These are phyloP conservation scores for Boletus sp. DNA, from an alignment of 768 basidiomycete genomes.

Conservation along the genomic window DNA sequence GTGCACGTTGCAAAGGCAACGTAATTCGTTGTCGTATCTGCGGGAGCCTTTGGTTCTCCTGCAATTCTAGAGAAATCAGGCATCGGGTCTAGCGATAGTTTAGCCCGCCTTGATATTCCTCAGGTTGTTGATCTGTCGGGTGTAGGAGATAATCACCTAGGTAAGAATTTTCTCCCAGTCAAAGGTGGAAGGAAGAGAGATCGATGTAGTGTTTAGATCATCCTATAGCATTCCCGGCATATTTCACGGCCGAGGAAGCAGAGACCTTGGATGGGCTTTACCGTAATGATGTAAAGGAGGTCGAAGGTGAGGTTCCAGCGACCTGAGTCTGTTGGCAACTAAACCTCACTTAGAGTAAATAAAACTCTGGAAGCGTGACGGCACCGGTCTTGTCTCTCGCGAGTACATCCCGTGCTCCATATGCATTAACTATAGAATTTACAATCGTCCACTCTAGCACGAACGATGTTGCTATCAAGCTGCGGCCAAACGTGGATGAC, in stretches of 20 bases:
- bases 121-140: slow-evolving; percentile 64
- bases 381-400: slow-evolving; percentile 49
- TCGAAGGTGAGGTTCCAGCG: slow-evolving; percentile 36
- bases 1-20: slow-evolving; percentile 35
- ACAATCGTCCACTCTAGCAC: slow-evolving; percentile 34
- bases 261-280: slow-evolving; percentile 51
- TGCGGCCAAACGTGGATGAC: slow-evolving; percentile 51
- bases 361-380: slow-evolving; percentile 36
- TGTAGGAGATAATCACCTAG: slow-evolving; percentile 71
- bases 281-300: slow-evolving; percentile 36
- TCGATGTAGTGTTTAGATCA: slow-evolving; percentile 26
- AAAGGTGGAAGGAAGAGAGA: no score
- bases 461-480: slow-evolving; percentile 54
- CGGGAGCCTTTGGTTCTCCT: slow-evolving; percentile 56
- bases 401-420: slow-evolving; percentile 41
- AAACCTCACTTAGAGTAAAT: slow-evolving; percentile 28
- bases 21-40: slow-evolving; percentile 47
- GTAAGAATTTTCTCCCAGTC: no score
- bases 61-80: slow-evolving; percentile 63
- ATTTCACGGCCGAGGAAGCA: slow-evolving; percentile 44
- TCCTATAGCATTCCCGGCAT: slow-evolving; percentile 29
- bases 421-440: background rate
- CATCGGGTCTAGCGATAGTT: slow-evolving; percentile 53
- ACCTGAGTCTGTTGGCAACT: slow-evolving; percentile 10
- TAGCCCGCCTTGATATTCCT: slow-evolving; percentile 47